Evolutionary conservation across 441 rosid species (phyloP), one percentile per base, ranked within the genome.

Genomic region (Euphorbia corollata): DNA sequence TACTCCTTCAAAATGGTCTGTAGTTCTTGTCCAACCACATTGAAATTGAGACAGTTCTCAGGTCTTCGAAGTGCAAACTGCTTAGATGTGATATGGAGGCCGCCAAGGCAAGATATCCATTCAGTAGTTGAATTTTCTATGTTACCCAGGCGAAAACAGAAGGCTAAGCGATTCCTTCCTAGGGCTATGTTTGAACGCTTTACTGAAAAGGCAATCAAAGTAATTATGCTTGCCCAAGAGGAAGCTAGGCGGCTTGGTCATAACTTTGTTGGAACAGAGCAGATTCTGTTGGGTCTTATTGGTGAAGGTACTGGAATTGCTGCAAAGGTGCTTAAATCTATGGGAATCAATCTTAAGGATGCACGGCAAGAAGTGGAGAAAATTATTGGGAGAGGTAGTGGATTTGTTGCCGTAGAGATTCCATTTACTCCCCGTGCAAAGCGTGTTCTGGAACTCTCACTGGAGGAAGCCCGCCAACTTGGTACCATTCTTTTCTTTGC

Each of bases 271-370:
- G 99, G 99, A 61, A 94, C 99, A 3, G 99, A 94, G 75, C 99
- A 91, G 70, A 88, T 95, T 73, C 78, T 95, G 7, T 77, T 95
- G 76, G 99, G 98, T 68, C 91, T 91, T 54, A 86, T 95, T 51
- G 98, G 99, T 50, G 98, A 95, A 82, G 99, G 99, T 45, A 91
- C 99, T 65, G 99, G 98, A 38, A 95, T 95, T 68, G 99, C 97
- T 66, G 97, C 99, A 0, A 90, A 95, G 80, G 98, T 95, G 75
- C 93, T 95, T 30, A 92, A 95, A 70, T 95, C 98, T 55, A 83
- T 92, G 98, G 99, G 99, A 68, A 90, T 95, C 68, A 92, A 87
- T 80, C 97, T 95, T 65, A 92, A 90, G 77, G 96, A 92, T 71
- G 91, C 98, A 0, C 96, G 99, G 13, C 91, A 91, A 0, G 98